Conservation (phyloP, 768 basidiomycete species). For the Termitomyces titanicus region DNA sequence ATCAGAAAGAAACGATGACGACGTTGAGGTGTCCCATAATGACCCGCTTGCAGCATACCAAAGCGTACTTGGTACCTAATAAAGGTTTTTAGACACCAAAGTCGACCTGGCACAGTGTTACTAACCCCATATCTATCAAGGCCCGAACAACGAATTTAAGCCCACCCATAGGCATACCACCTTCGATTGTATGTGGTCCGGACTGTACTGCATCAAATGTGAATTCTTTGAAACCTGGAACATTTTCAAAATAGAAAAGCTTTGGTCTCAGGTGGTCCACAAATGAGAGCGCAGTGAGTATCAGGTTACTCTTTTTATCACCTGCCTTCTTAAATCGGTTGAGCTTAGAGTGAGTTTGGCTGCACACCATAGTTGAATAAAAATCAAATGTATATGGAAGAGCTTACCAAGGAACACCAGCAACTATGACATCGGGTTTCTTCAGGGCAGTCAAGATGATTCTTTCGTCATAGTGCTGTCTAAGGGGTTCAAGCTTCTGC, state of each 20-base stretch:
- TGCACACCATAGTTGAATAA: conserved; percentile 21
- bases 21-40: conserved; percentile 55
- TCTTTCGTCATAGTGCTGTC: conserved; percentile 35
- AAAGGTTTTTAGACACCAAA: neutral
- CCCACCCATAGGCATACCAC: conserved; percentile 71
- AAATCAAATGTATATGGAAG: neutral
- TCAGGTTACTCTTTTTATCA: conserved; percentile 65
- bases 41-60: conserved; percentile 47
- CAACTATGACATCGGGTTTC: conserved; percentile 46
- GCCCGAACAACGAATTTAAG: conserved; percentile 63
- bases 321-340: conserved; percentile 70
- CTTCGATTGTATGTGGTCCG: conserved; percentile 43
- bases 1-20: conserved; percentile 52
- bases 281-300: conserved; percentile 56
- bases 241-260: conserved; percentile 50
- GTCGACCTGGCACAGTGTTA: neutral
- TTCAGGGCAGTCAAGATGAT: conserved; percentile 4
- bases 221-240: conserved; percentile 45
- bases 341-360: conserved; percentile 69
- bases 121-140: conserved; percentile 64
- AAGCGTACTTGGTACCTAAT: conserved; percentile 52
- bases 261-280: conserved; percentile 43
- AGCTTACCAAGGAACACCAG: conserved; percentile 74
- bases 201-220: conserved; percentile 38
- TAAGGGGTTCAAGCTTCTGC: conserved; percentile 34